phyloP scores from a whole-genome alignment of 2,329 filamentous ascomycete species.

The Colletotrichum falcatum region DNA sequence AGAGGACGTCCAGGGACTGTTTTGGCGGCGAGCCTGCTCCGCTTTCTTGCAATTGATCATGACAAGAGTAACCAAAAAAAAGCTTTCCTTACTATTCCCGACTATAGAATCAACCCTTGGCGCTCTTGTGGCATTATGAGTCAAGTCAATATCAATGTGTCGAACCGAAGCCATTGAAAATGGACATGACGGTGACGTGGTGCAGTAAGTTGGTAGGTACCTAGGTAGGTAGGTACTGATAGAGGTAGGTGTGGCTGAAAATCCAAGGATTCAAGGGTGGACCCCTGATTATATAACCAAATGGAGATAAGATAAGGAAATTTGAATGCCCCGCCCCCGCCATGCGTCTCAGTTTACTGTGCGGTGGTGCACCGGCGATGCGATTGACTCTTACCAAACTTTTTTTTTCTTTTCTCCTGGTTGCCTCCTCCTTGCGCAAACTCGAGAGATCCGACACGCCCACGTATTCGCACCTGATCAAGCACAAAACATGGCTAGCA shows the following conservation, averaged over 20 bases:
- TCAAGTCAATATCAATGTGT: background rate
- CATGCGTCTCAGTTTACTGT: background rate
- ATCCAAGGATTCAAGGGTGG: background rate
- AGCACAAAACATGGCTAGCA: constrained; percentile 20
- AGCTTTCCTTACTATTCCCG: fast-evolving
- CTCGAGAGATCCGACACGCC: background rate
- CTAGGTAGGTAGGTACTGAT: too few species aligned
- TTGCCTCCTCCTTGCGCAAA: background rate
- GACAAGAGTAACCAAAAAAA: background rate
- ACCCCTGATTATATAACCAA: background rate
- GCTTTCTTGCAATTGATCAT: too few species aligned
- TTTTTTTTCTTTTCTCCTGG: constrained; percentile 10
- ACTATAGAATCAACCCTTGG: background rate
- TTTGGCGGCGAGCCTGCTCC: too few species aligned
- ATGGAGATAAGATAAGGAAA: constrained; percentile 16
- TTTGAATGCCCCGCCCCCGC: constrained; percentile 19
- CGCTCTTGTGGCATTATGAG: background rate
- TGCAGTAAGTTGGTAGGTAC: background rate
- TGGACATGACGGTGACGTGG: background rate
- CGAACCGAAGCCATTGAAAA: background rate
- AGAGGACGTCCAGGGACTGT: background rate
- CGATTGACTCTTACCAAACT: constrained; percentile 3
- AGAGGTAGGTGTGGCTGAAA: background rate
- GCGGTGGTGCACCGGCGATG: background rate
- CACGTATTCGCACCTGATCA: background rate